Evolutionary conservation across 2,329 filamentous ascomycete genomes (phyloP), one percentile per base, ranked within the genome.

Genomic region (Drechmeria coniospora): DNA sequence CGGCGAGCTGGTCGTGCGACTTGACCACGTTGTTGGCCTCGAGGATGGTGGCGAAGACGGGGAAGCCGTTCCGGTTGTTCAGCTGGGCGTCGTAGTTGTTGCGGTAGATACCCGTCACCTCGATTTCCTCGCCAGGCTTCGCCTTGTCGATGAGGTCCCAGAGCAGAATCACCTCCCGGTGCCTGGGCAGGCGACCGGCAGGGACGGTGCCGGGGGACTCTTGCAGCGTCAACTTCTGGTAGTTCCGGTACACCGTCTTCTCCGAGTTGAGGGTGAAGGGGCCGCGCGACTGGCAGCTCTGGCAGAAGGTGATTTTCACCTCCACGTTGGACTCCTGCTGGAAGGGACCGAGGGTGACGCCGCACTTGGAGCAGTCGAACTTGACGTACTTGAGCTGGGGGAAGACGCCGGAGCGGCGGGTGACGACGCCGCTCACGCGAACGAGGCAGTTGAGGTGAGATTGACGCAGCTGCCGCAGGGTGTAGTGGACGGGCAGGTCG

Each of bases 311-410:
- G 42, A 98, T 82, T 57, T 87, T 93, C 47, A 98, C 86, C 53
- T 98, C 90, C 23, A 86, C 76, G 36, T 90, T 92, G 23, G 87
- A 90, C 57, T 98, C 90, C 46, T 98, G 90, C 48, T 93, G 87
- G 61, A 94, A 98, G 12, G 90, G 90, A 2, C 90, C 90, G 3
- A 98, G 68, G 0, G 84, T 93, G 25, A 81, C 70, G 35, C 82
- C 81, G 45, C 90, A 98, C 57, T 94, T 98, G 32, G 65, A 74
- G 57, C 90, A 98, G 57, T 94, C 82, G 47, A 98, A 95, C 57
- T 94, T 93, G 58, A 98, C 82, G 53, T 95, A 94, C 54, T 95
- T 95, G 35, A 98, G 64, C 57, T 98, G 90, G 3, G 90, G 90
- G 51, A 98, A 98, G 26, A 98, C 92, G 31, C 90, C 90, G 15